phyloP scores from a whole-genome alignment of 495 filamentous ascomycete genomes.

The Talaromyces trachyspermus region DNA sequence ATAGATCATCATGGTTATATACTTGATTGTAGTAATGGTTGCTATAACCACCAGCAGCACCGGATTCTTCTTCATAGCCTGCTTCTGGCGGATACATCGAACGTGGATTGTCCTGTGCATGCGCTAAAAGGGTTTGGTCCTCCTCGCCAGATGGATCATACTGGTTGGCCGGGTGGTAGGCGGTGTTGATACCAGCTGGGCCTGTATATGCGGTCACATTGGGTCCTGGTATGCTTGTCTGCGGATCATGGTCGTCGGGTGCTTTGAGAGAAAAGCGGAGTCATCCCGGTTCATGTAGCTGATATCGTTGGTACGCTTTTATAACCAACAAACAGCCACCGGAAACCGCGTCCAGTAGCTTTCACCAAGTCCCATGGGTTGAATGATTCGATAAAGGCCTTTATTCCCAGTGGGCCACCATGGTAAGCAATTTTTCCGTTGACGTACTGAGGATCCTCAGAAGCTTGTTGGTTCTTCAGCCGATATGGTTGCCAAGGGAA shows the following conservation, averaged over 20 bases:
- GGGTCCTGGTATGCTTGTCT: constrained; percentile 3
- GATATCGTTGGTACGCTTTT: constrained; percentile 45
- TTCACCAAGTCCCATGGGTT: constrained; percentile 82
- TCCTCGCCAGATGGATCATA: constrained; percentile 26
- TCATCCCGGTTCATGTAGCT: constrained; percentile 35
- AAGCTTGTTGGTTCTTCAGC: constrained; percentile 19
- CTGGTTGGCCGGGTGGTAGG: constrained; percentile 17
- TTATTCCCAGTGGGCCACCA: constrained; percentile 56
- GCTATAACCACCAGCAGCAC: neutral
- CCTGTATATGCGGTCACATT: constrained; percentile 29
- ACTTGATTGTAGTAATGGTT: neutral
- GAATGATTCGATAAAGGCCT: constrained; percentile 63
- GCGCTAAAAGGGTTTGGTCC: constrained; percentile 31
- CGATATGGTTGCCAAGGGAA: constrained; percentile 70
- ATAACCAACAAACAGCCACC: constrained; percentile 73
- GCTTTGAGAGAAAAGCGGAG: constrained; percentile 26
- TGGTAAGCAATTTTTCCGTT: constrained; percentile 46
- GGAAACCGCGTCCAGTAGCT: constrained; percentile 65
- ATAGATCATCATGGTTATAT: neutral
- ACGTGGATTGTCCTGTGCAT: constrained; percentile 35
- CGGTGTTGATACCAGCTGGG: constrained; percentile 18
- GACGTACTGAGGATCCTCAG: constrained; percentile 39
- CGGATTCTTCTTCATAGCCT: constrained; percentile 16
- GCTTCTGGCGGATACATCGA: constrained; percentile 4
- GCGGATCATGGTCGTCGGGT: constrained; percentile 11